Evolutionary conservation across 1,284 basidiomycete genomes (phyloP).

Genomic region (Vanrija sp.): DNA sequence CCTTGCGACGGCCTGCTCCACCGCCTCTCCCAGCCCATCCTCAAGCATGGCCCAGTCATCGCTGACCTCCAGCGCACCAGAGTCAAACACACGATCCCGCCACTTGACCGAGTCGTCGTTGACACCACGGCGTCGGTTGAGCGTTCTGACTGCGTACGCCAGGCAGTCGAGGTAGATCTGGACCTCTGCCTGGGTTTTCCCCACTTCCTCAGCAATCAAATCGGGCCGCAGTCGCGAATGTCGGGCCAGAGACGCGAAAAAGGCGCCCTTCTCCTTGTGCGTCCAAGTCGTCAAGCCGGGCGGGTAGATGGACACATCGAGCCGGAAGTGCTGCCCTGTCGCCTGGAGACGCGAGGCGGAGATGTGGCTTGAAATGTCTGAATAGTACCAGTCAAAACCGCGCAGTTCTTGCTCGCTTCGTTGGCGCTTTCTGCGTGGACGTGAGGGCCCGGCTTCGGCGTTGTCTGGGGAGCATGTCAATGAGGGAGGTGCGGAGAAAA

Average conservation of each 20-base stretch:
- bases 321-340: too few species aligned
- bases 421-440: too few species aligned
- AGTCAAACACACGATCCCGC: conserved; percentile 16
- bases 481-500: too few species aligned
- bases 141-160: conserved; percentile 10
- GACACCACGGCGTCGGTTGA: conserved; percentile 21
- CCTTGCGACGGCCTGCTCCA: conserved; percentile 11
- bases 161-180: conserved; percentile 59
- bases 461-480: too few species aligned
- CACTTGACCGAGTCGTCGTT: conserved; percentile 31
- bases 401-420: too few species aligned
- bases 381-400: too few species aligned
- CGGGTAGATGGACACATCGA: background rate
- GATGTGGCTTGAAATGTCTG: conserved; percentile 32
- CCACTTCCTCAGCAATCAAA: conserved; percentile 61
- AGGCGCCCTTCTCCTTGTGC: conserved; percentile 59
- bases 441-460: too few species aligned
- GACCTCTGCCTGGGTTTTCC: conserved; percentile 60
- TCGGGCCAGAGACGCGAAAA: conserved; percentile 63
- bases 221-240: conserved; percentile 69
- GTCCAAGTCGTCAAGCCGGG: conserved; percentile 58
- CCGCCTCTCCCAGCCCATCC: conserved; percentile 55
- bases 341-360: too few species aligned
- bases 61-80: conserved; percentile 56
- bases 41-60: conserved; percentile 61